Percentiles rank a stretch among this genome's conserved stretches.
These are phyloP conservation scores for Kuraishia borneana DNA, from an alignment of 805 yeast species.

Conservation along the genomic window DNA sequence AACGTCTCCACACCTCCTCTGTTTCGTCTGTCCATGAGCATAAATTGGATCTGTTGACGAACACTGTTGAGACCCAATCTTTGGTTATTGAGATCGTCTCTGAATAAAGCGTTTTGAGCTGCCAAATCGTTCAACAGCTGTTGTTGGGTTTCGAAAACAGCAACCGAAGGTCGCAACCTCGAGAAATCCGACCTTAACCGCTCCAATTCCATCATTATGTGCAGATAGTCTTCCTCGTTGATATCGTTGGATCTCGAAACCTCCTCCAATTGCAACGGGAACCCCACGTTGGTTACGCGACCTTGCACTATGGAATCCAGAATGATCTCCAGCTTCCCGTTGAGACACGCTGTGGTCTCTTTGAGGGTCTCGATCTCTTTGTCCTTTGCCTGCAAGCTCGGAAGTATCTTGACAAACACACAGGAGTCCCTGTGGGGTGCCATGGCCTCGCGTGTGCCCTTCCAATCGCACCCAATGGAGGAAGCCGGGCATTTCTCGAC, in stretches of 20 bases:
- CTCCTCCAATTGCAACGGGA: constrained; percentile 34
- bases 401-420: constrained; percentile 13
- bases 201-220: constrained; percentile 30
- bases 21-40: constrained; percentile 30
- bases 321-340: constrained; percentile 30
- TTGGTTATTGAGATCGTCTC: constrained; percentile 36
- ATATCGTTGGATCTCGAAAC: constrained; percentile 12
- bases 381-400: constrained; percentile 16
- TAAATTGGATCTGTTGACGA: constrained; percentile 39
- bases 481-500: constrained; percentile 34
- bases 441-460: constrained; percentile 19
- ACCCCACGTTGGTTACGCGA: constrained; percentile 37
- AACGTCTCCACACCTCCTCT: constrained; percentile 3
- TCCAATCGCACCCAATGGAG: constrained; percentile 40
- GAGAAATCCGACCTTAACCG: constrained; percentile 29
- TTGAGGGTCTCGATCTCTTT: constrained; percentile 16
- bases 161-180: constrained; percentile 12
- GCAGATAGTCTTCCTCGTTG: constrained; percentile 14
- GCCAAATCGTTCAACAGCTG: constrained; percentile 12
- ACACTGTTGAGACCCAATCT: constrained; percentile 30
- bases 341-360: constrained; percentile 27
- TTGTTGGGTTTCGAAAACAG: constrained; percentile 14
- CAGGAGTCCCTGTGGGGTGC: constrained; percentile 18
- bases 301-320: constrained; percentile 38
- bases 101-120: constrained; percentile 18